Base-by-base conservation (phyloP, 352 stramenopile species). In the Detonula confervacea region DNA sequence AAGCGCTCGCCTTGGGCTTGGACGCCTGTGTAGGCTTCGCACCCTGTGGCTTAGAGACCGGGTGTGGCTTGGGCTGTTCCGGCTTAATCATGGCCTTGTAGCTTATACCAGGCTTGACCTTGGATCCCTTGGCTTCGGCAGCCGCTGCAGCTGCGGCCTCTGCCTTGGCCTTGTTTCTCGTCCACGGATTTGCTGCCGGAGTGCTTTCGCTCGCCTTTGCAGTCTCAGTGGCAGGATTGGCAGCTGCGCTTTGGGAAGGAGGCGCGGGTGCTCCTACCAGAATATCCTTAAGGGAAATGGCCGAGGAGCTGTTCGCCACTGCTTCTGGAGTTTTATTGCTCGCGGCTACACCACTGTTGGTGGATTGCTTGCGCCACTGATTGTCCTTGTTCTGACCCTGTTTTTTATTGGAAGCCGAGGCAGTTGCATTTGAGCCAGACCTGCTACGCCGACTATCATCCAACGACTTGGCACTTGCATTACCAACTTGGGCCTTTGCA, bases 51-150 rank as follows among this genome's bases (percentile, higher is more conserved):
- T 63, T 61, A 24, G 25, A n/a, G n/a, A n/a, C n/a, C n/a, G n/a
- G 3, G 2, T 39, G 33, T 27, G 7, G 1, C 22, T 16, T 25
- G n/a, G 25, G 29, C 20, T 42, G 9, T 55, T 67, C 11, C n/a
- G 75, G 75, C 33, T 83, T 67, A 66, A 83, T 75, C 44, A 77
- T 55, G 46, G 75, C 74, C 55, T 71, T 77, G 46, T 83, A 83
- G 61, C 67, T 83, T 52, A 83, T 60, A 33, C 75, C 75, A 37
- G 75, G 66, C 57, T 75, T 83, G 24, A 83, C 66, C 60, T 78
- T 83, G 0, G 75, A 55, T 8, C 46, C 69, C 59, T 72, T 77
- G 0, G 61, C n/a, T n/a, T n/a, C 4, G 30, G 65, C 8, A 42
- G 49, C 44, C 0, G 39, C 14, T 27, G 56, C 20, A 39, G 66